Base-by-base conservation (phyloP, 1,284 basidiomycete genomes). In the Rhodotorula sp. region DNA sequence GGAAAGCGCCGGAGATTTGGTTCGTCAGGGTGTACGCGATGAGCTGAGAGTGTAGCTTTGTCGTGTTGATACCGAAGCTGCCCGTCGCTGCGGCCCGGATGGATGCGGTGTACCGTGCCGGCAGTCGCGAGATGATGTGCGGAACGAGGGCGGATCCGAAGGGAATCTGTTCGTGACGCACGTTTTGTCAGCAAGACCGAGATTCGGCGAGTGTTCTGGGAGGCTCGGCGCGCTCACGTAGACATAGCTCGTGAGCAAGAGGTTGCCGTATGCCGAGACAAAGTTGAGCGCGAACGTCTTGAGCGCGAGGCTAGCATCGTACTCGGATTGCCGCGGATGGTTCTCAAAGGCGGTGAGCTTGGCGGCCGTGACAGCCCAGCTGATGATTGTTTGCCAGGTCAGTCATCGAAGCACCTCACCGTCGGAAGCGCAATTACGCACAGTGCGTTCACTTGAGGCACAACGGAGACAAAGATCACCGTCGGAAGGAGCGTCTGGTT, bases 1-100 rank as follows among this genome's bases (percentile, higher is more conserved):
- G 84, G 80, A 95, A 89, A 0, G 90, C 89, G 78, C 91, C 89
- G 74, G 93, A 83, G 23, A 88, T 86, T 83, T 98, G 63, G 78
- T 92, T 93, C 26, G 95, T 98, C 4, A 98, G 93, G 49, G 89
- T 90, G 80, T 90, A 92, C 19, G 95, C 94, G 80, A 97, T 97
- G 85, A 99, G 90, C 84, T 98, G 93, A 62, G 90, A 88, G 80
- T 90, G 87, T 73, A 99, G 85, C 64, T 95, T 85, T 28, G 79
- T 85, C n/a, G 83, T 79, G 73, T 85, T 84, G 84, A 71, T 83
- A 60, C 79, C 76, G 73, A 83, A 82, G 19, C 77, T 66, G 34
- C 72, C 49, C 59, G 56, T 64, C 48, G 60, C 67, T 55, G 63
- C 78, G 18, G 62, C 74, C 15, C n/a, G n/a, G 56, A 74, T 70